Base-by-base conservation (phyloP, 2,329 filamentous ascomycete genomes). In the Leptodontidium sp. region DNA sequence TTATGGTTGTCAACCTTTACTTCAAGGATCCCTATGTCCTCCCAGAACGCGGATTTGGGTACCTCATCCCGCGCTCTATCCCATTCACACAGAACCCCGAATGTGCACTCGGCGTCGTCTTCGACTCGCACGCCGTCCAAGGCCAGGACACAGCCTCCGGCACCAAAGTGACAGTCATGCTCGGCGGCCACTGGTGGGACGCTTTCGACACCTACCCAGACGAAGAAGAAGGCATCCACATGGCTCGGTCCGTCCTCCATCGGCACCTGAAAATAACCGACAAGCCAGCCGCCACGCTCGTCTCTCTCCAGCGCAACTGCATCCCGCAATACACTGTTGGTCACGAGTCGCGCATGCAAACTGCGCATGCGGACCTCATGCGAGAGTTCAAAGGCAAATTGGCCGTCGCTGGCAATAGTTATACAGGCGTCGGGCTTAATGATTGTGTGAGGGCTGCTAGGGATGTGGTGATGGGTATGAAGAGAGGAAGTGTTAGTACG, bases 121-220 rank as follows among this genome's bases (percentile, higher is more conserved):
- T 98, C 80, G 94, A 97, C 80, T 93, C 90, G 21, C 68, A 79
- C 62, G 74, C 75, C 43, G 66, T 82, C 38, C 71, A 77, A 65
- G 86, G 85, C 21, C 84, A 87, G 74, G 87, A 91, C 77, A 83
- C 81, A 4, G 84, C 79, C 1, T 32, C 70, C 14, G 93, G 93
- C 29, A 97, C 93, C 15, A 97, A 97, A 79, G 81, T 98, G 64
- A 97, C 95, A 17, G 92, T 98, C 74, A 97, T 99, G 89, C 84
- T 99, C 67, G 96, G 96, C 68, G 96, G 96, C 1, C 94, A 98
- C 81, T 93, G 93, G 87, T 98, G 93, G 93, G 86, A 93, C 78
- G 86, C 83, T 68, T 89, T 86, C 82, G 76, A 72, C 57, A 75
- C 80, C 1, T 88, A 87, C 67, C 94, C 93, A 0, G 82, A 86